Conservation (phyloP, 768 basidiomycete genomes). For the Cyclocybe aegerita region DNA sequence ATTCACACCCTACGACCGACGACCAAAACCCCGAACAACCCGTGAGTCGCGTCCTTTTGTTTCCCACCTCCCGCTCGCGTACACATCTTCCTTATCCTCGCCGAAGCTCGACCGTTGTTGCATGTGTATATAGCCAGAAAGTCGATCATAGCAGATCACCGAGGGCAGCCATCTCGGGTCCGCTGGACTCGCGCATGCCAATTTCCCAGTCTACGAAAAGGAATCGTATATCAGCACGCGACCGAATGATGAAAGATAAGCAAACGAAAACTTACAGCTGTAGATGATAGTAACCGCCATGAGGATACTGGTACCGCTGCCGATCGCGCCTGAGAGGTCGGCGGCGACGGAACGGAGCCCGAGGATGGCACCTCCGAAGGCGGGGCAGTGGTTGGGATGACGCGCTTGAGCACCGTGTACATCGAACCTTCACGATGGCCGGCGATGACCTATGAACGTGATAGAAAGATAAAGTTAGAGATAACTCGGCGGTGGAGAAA, state of each 20-base stretch:
- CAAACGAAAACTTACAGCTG: conserved; percentile 58
- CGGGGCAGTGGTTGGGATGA: conserved; percentile 97
- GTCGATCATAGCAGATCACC: conserved; percentile 66
- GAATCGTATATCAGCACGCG: conserved; percentile 2
- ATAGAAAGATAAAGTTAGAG: conserved; percentile 1
- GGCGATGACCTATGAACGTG: conserved; percentile 59
- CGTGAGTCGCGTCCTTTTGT: no score
- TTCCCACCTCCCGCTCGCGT: no score
- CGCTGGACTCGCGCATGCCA: conserved; percentile 84
- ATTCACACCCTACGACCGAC: no score
- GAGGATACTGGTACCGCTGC: conserved; percentile 92
- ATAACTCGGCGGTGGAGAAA: not conserved
- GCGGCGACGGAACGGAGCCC: conserved; percentile 89
- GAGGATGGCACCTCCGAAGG: conserved; percentile 96
- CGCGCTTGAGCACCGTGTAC: conserved; percentile 99
- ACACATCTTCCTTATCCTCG: no score
- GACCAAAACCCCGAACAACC: no score
- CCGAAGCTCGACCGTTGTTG: no score
- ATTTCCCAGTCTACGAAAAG: conserved; percentile 83
- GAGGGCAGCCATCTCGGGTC: conserved; percentile 80
- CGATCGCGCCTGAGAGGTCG: conserved; percentile 94
- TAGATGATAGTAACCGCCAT: conserved; percentile 99
- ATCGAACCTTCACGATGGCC: conserved; percentile 95
- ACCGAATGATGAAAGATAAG: conserved; percentile 4
- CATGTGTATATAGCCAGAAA: not conserved